These are phyloP conservation scores for Naganishia antarctica DNA, from an alignment of 768 basidiomycete species.

Conservation along the genomic window DNA sequence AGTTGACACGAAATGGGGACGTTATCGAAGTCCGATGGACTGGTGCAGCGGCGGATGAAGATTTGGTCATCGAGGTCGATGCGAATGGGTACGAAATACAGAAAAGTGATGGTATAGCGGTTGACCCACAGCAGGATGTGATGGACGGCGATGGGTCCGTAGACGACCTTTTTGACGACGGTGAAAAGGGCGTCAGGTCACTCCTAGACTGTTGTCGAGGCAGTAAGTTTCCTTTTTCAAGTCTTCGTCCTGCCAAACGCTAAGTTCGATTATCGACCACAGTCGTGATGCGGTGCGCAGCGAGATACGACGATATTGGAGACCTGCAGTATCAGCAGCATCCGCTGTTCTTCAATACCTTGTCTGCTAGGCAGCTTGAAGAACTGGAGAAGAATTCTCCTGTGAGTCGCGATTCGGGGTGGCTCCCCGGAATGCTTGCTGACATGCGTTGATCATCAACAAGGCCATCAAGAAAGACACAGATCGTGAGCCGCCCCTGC, in stretches of 20 bases:
- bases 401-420: conserved; percentile 10
- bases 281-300: conserved; percentile 28
- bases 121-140: background rate
- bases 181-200: background rate
- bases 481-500: conserved; percentile 12
- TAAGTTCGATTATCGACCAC: background rate
- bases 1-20: background rate
- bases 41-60: background rate
- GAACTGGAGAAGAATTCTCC: conserved; percentile 27
- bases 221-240: conserved; percentile 3
- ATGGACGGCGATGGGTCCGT: background rate
- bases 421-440: too few species aligned
- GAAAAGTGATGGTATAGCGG: background rate
- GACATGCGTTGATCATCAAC: too few species aligned
- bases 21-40: conserved; percentile 7
- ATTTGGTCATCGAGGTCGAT: conserved; percentile 13
- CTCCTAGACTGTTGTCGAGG: conserved; percentile 12
- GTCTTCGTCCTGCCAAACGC: background rate
- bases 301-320: conserved; percentile 27
- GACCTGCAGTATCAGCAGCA: conserved; percentile 26
- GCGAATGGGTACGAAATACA: conserved; percentile 8
- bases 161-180: conserved; percentile 4
- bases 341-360: conserved; percentile 26
- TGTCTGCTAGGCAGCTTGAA: conserved; percentile 17
- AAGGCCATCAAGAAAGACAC: conserved; percentile 25